phyloP scores from a whole-genome alignment of 1,284 basidiomycete genomes.

The Laetiporus sulphureus region DNA sequence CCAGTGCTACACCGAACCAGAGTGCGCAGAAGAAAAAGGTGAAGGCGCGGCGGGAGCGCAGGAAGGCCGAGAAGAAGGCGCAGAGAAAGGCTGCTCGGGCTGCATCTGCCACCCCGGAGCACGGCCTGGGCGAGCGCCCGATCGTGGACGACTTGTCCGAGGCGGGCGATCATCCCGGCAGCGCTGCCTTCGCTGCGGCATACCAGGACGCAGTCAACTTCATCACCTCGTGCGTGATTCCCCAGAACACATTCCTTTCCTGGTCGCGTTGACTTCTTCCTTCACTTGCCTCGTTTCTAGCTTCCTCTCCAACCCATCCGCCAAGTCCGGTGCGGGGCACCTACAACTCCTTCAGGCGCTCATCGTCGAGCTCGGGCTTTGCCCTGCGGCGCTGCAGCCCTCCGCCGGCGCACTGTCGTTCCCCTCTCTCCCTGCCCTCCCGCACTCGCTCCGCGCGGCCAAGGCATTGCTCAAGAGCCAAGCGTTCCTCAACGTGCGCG shows the following conservation, averaged over 20 bases:
- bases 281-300: not conserved
- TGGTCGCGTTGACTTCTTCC: too few species aligned
- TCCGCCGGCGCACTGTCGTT: constrained; percentile 16
- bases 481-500: constrained; percentile 63
- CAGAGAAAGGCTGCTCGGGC: constrained; percentile 14
- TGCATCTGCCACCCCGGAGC: constrained; percentile 5
- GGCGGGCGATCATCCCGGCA: constrained; percentile 27
- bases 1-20: not conserved
- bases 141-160: constrained; percentile 50
- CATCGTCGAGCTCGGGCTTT: constrained; percentile 37
- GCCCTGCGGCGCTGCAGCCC: constrained; percentile 37
- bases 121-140: constrained; percentile 29
- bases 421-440: constrained; percentile 33
- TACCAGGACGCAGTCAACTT: constrained; percentile 50
- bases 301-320: constrained; percentile 46
- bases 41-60: constrained; percentile 3
- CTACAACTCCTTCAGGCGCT: constrained; percentile 35
- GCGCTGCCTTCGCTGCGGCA: constrained; percentile 23
- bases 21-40: constrained; percentile 1
- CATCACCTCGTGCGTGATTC: constrained; percentile 26
- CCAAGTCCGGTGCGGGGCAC: constrained; percentile 37
- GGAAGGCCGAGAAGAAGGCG: constrained; percentile 12
- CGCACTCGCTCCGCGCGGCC: constrained; percentile 52
- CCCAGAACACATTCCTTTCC: not conserved
- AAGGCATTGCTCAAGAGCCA: constrained; percentile 55